phyloP scores from a whole-genome alignment of 306 rosid genomes.

The Vicia faba region DNA sequence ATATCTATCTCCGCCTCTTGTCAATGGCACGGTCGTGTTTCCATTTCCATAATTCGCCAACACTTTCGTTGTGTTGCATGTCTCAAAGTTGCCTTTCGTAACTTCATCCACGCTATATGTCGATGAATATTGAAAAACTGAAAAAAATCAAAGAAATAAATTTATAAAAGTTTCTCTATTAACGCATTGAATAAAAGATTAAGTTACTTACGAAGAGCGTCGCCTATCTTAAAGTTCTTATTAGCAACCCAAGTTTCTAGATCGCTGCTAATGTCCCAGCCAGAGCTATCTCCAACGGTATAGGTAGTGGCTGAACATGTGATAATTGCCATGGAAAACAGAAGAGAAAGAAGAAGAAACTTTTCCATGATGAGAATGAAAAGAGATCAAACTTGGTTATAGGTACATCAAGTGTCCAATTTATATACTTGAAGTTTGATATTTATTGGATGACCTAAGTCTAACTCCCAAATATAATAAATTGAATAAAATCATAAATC shows the following conservation, averaged over 20 bases:
- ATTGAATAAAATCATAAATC: neutral
- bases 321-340: slow-evolving; percentile 38
- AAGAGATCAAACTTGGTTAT: neutral
- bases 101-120: slow-evolving; percentile 60
- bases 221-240: slow-evolving; percentile 67
- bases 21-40: slow-evolving; percentile 68
- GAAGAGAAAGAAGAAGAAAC: slow-evolving; percentile 37
- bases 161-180: neutral
- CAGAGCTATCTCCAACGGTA: slow-evolving; percentile 78
- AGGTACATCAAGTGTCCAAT: neutral
- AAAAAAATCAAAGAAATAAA: neutral
- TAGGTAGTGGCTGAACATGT: slow-evolving; percentile 64
- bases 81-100: slow-evolving; percentile 51
- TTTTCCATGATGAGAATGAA: slow-evolving; percentile 51
- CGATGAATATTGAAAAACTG: slow-evolving; percentile 85
- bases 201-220: slow-evolving; percentile 58
- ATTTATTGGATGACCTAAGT: slow-evolving; percentile 68
- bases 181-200: neutral
- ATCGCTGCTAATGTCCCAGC: slow-evolving; percentile 90
- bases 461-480: slow-evolving; percentile 39
- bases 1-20: slow-evolving; percentile 62
- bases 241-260: slow-evolving; percentile 65
- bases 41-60: slow-evolving; percentile 54
- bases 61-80: slow-evolving; percentile 69
- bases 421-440: slow-evolving; percentile 39